A percentile compares a stretch with the other conserved stretches of the same genome.
Evolutionary conservation across 2,329 filamentous ascomycete genomes (phyloP).

Genomic region (Xylaria sp.): DNA sequence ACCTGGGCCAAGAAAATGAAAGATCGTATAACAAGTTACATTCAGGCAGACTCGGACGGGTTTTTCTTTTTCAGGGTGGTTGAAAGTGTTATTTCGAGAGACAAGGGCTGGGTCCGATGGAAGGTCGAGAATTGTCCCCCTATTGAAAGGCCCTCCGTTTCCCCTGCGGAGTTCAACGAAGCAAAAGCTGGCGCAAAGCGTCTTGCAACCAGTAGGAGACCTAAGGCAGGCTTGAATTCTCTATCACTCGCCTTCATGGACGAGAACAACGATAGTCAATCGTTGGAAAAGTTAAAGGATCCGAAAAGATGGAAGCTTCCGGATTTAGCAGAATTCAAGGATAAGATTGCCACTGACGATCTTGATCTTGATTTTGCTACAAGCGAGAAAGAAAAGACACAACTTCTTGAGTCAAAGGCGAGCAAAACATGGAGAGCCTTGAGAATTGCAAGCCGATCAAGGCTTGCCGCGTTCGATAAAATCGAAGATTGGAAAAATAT

Average conservation of each 20-base stretch:
- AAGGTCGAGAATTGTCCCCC: constrained; percentile 92
- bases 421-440: constrained; percentile 92
- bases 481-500: constrained; percentile 83
- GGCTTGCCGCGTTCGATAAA: constrained; percentile 81
- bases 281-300: constrained; percentile 73
- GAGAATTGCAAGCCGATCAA: constrained; percentile 75
- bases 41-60: constrained; percentile 80
- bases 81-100: constrained; percentile 90
- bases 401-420: constrained; percentile 72
- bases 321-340: constrained; percentile 71
- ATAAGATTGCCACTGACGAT: constrained; percentile 77
- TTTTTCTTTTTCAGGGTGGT: constrained; percentile 97
- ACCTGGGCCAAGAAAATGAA: constrained; percentile 87
- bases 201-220: constrained; percentile 71
- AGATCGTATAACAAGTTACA: constrained; percentile 77
- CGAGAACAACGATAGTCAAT: constrained; percentile 64
- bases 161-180: constrained; percentile 69
- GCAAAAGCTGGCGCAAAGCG: constrained; percentile 71
- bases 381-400: constrained; percentile 61
- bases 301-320: constrained; percentile 70
- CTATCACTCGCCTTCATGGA: constrained; percentile 80
- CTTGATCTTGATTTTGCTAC: constrained; percentile 85
- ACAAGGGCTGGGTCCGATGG: constrained; percentile 99
- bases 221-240: constrained; percentile 73
- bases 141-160: constrained; percentile 78